These are phyloP conservation scores for Mycena latifolia DNA, from an alignment of 768 basidiomycete genomes.

Conservation along the genomic window DNA sequence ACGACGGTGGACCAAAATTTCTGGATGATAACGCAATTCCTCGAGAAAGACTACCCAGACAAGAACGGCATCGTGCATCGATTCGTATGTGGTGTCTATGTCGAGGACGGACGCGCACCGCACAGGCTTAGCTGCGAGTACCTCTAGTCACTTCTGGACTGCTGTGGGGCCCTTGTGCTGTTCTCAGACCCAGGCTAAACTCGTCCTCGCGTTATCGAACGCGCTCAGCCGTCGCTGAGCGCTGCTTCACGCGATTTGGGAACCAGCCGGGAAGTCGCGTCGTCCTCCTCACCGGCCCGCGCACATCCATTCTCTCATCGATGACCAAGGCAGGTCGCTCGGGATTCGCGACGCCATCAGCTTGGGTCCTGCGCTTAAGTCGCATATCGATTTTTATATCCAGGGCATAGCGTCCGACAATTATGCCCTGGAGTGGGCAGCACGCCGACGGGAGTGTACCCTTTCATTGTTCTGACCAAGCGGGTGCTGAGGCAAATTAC, in stretches of 20 bases:
- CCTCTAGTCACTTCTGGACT: slow-evolving; percentile 56
- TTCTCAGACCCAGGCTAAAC: slow-evolving; percentile 51
- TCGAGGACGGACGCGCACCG: slow-evolving; percentile 51
- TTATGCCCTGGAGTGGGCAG: slow-evolving; percentile 50
- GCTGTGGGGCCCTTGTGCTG: slow-evolving; percentile 49
- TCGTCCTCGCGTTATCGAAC: slow-evolving; percentile 63
- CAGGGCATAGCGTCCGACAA: slow-evolving; percentile 38
- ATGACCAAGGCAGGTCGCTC: slow-evolving; percentile 71
- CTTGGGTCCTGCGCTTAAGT: slow-evolving; percentile 54
- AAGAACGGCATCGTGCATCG: slow-evolving; percentile 48
- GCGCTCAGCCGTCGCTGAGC: slow-evolving; percentile 57
- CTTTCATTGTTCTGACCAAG: slow-evolving; percentile 57
- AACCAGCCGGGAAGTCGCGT: too few species aligned
- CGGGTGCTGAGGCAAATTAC: slow-evolving; percentile 38
- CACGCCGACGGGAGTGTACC: slow-evolving; percentile 52
- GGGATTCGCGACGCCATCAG: slow-evolving; percentile 65
- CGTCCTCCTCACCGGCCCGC: slow-evolving; percentile 54
- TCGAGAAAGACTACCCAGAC: slow-evolving; percentile 39
- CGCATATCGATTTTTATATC: slow-evolving; percentile 19
- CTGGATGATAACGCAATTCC: slow-evolving; percentile 52
- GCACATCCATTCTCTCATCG: slow-evolving; percentile 65
- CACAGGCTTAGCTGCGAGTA: slow-evolving; percentile 53
- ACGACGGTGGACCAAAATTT: slow-evolving; percentile 42
- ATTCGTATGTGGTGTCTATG: slow-evolving; percentile 54
- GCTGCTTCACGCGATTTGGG: slow-evolving; percentile 48